Evolutionary conservation across 768 basidiomycete species (phyloP), one percentile per base, ranked within the genome.

Genomic region (Pholiota conissans): DNA sequence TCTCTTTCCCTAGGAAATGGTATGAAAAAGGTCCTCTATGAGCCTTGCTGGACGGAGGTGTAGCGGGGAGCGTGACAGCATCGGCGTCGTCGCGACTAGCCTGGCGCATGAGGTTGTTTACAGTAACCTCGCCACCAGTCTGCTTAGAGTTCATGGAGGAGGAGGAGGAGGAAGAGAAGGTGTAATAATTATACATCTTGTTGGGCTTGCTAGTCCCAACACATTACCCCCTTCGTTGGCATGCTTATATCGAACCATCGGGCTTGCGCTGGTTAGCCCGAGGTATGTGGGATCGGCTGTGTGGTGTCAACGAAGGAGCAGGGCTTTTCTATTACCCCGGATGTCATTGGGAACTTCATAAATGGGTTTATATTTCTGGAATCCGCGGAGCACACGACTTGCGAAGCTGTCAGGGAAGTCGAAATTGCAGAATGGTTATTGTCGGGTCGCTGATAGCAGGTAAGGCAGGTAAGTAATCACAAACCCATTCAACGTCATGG

Each of bases 1-100:
- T 61, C 3, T 59, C 49, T 22, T 55, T 30, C 34, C 67, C 65
- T 42, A 64, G 55, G 55, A 74, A 69, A 16, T 66, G 61, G 7
- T 26, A 61, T 54, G 57, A 66, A 49, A 52, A 63, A 8, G 50
- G 52, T 5, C 29, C 29, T 32, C 26, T 50, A n/a, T 29, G 40
- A 20, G 27, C n/a, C 20, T 8, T 16, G 7, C 45, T 14, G 27
- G 47, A 10, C 26, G 45, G 29, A 26, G 34, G 11, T 26, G n/a
- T 51, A 40, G 37, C 27, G 14, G 55, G 51, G 28, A 49, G 8
- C 13, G 49, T 45, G 6, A n/a, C 18, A n/a, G 49, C 18, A 14
- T 24, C 49, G 14, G 49, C 18, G 16, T 24, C 49, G 14, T 50
- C 49, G 49, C 30, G 28, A 50, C 28, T 45, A 24, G 10, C 42